These are phyloP conservation scores for Apiospora saccharicola DNA, from an alignment of 2,329 filamentous ascomycete species.

Conservation along the genomic window DNA sequence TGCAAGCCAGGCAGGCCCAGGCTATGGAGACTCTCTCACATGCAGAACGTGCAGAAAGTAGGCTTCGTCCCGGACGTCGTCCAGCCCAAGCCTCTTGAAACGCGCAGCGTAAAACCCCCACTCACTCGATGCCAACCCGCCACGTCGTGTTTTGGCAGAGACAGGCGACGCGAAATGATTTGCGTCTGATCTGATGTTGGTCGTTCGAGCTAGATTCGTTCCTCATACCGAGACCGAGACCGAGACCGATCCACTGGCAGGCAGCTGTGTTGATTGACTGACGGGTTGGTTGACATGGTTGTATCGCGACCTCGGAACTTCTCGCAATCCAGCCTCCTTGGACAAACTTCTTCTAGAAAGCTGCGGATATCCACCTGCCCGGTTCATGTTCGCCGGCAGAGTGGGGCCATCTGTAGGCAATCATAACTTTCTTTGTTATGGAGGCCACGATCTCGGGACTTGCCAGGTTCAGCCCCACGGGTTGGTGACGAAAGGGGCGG, in stretches of 20 bases:
- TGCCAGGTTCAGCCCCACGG: slow-evolving; percentile 1
- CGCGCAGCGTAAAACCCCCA: neutral
- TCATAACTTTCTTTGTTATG: slow-evolving; percentile 20
- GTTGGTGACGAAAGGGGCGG: slow-evolving; percentile 10
- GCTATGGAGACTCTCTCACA: slow-evolving; percentile 14
- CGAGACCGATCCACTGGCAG: neutral
- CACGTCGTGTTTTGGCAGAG: neutral
- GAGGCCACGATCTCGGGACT: slow-evolving; percentile 18
- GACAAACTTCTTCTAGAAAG: neutral
- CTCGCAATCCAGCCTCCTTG: neutral
- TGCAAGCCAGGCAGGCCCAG: neutral
- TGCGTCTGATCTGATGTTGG: neutral
- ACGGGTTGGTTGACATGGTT: neutral
- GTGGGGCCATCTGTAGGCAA: slow-evolving; percentile 3
- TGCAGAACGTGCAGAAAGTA: neutral
- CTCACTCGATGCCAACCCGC: neutral
- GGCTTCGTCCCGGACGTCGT: too few species aligned
- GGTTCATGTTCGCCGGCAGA: neutral
- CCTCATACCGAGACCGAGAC: neutral
- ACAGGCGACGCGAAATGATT: neutral
- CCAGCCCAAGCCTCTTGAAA: neutral
- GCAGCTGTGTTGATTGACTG: neutral
- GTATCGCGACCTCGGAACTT: neutral
- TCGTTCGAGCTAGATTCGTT: neutral
- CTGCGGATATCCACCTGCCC: neutral